Conservation (phyloP, 2,329 filamentous ascomycete genomes). For the Penicillium sp. region DNA sequence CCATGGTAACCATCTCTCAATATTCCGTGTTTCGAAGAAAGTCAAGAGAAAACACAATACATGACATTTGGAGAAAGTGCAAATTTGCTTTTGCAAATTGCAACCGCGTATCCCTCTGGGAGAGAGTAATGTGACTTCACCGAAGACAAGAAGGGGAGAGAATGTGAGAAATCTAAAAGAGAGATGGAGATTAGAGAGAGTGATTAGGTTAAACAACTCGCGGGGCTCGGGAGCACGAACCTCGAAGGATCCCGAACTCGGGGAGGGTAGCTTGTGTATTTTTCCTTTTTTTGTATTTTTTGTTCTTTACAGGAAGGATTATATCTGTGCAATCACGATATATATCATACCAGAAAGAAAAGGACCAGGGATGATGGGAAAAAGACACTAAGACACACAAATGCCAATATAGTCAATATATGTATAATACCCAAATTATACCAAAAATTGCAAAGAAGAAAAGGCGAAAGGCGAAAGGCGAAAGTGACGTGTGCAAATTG, state of each 20-base stretch:
- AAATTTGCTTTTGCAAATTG: slow-evolving; percentile 1
- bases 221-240: slow-evolving; percentile 17
- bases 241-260: slow-evolving; percentile 8
- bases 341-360: neutral
- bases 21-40: slow-evolving; percentile 6
- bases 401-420: neutral
- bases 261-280: slow-evolving; percentile 1
- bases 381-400: neutral
- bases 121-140: slow-evolving; percentile 10
- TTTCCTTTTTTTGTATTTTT: neutral
- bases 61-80: slow-evolving; percentile 20
- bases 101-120: slow-evolving; percentile 4
- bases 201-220: slow-evolving; percentile 14
- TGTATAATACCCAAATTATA: neutral
- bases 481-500: slow-evolving; percentile 18
- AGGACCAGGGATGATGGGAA: neutral
- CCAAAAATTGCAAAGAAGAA: neutral
- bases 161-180: slow-evolving; percentile 15
- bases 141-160: slow-evolving; percentile 12
- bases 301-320: neutral
- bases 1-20: slow-evolving; percentile 9
- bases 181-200: slow-evolving; percentile 3
- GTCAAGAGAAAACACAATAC: slow-evolving; percentile 19
- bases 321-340: neutral
- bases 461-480: neutral